These are phyloP conservation scores for Myriosclerotinia scirpicola DNA, from an alignment of 2,329 filamentous ascomycete species.

Conservation along the genomic window DNA sequence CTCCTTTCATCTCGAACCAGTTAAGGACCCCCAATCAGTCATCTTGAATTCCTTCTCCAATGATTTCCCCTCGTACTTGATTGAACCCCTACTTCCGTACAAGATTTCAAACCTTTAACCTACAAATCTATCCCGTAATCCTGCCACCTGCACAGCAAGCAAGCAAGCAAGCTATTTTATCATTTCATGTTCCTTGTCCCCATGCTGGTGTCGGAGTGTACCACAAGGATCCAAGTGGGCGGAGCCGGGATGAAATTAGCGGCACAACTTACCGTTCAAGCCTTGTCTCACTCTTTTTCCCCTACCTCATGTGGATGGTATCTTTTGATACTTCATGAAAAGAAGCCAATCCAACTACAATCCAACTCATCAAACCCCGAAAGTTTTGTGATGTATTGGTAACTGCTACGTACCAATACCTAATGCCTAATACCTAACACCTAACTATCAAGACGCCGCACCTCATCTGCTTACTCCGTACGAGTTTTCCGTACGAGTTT, in stretches of 20 bases:
- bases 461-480: neutral
- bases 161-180: neutral
- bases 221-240: constrained; percentile 16
- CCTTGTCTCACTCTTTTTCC: neutral
- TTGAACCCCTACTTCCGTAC: neutral
- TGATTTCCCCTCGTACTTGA: neutral
- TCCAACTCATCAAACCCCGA: neutral
- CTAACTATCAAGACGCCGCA: neutral
- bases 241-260: constrained; percentile 18
- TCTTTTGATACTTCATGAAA: neutral
- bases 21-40: neutral
- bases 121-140: neutral
- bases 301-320: neutral
- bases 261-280: constrained; percentile 14
- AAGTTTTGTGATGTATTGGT: neutral
- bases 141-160: too few relatives aligned
- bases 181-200: neutral
- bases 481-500: neutral
- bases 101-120: neutral
- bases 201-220: constrained; percentile 16
- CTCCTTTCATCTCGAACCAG: neutral
- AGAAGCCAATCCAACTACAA: neutral
- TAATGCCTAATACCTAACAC: neutral
- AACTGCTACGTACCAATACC: neutral
- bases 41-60: constrained; percentile 3